Base-by-base conservation (phyloP, 441 rosid genomes). In the Biscutella laevigata region DNA sequence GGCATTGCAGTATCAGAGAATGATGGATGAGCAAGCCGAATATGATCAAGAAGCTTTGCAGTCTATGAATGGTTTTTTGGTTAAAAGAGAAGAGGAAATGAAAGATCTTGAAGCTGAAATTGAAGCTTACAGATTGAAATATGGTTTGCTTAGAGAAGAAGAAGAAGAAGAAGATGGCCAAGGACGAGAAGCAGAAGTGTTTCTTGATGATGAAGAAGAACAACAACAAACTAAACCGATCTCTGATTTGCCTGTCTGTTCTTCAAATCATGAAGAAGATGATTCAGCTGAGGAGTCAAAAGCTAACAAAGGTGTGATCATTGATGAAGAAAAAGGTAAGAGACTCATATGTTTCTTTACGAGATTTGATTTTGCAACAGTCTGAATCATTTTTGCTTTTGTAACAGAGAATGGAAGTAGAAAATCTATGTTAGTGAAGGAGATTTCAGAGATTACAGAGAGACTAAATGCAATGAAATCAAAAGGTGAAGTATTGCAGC, bases 11-110 rank as follows among this genome's bases (percentile, higher is more conserved):
- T 92, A 92, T 57, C 95, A 84, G 69, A 84, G 99, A 64, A 81
- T 92, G 99, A 86, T 92, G 97, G 97, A 92, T 61, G 95, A 92
- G 69, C 90, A 92, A 73, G 94, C 92, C 7, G 90, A 84, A 57
- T 88, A 86, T 33, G 97, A 88, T 56, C 80, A 88, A 53, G 97
- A 92, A 66, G 88, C 85, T 19, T 62, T 88, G 57, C 92, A 80
- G 67, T 80, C 79, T 56, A 68, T 76, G 30, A 77, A 54, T 34
- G 74, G 71, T 57, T 51, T 82, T 66, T 76, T 83, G 14, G 53
- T 47, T 21, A 85, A 88, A 58, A 79, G 82, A 59, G 94, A 88
- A 53, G 86, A 75, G 21, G 84, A 77, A 39, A 59, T 86, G 41
- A 78, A 71, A 71, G 73, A 56, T 25, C 63, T 85, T 47, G 88